Evolutionary conservation across 164 flowering plant species (phyloP), one percentile per base, ranked within the genome.

Genomic region (Chimonanthus salicifolius): DNA sequence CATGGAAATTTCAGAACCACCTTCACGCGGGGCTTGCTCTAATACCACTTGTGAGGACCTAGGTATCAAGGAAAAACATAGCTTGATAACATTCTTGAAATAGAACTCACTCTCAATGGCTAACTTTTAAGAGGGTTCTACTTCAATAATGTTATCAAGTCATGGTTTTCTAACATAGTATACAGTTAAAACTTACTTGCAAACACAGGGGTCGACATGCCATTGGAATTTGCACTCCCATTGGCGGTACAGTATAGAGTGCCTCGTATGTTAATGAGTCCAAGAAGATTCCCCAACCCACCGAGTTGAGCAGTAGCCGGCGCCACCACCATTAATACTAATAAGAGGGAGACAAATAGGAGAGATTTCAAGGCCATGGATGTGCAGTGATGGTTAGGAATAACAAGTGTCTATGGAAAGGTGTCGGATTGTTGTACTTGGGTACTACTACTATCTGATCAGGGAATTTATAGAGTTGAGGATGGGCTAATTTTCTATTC

Each of bases 171-270:
- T 63, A 13, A 7, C 15, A 51, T 15, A 10, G 33, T 21, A 60
- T 6, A 6, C 3, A 73, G 10, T 44, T 7, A 21, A n/a, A 7
- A 67, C 85, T 79, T 80, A 86, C 89, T 81, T 8, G 89, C 72
- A 74, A 88, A 88, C 68, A 74, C 83, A 0, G 90, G 88, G 49
- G 83, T 83, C 20, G 85, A 47, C 0, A 85, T 67, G 74, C 81
- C 82, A 20, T 11, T 54, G 1, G 60, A 54, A 72, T 71, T 78
- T 16, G 51, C 75, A 10, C 67, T 83, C 72, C 87, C 90, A 72
- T 84, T 75, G 74, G 60, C 50, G 64, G 84, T 73, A 85, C 92
- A 88, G 47, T 58, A 80, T 18, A 88, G 20, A 64, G 78, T 81
- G 54, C 92, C 89, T 46, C 76, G 77, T 66, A 89, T 81, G 21